Percentiles rank a stretch among this genome's conserved stretches.
phyloP scores from a whole-genome alignment of 1,284 basidiomycete species.

The Irpex sp. region DNA sequence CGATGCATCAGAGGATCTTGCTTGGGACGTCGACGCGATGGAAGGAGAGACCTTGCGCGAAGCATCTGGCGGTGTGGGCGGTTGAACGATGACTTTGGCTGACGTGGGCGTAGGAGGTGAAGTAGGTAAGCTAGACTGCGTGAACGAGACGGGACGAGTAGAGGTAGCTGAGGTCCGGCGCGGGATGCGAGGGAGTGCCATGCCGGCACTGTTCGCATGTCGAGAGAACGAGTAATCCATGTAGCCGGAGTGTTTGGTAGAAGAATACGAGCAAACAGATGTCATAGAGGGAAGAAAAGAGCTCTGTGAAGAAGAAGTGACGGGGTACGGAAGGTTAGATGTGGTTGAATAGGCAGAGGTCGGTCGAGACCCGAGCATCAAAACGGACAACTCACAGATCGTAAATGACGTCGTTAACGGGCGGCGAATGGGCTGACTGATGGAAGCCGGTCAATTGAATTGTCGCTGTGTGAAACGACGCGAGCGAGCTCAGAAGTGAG shows the following conservation, averaged over 20 bases:
- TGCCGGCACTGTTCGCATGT: conserved; percentile 12
- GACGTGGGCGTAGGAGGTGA: conserved; percentile 1
- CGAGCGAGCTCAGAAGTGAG: neutral
- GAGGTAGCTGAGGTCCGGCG: conserved; percentile 8
- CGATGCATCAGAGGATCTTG: neutral
- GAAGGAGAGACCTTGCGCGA: neutral
- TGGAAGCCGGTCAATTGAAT: neutral
- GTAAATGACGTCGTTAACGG: conserved; percentile 13
- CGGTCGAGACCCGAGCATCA: conserved; percentile 11
- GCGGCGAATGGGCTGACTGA: neutral
- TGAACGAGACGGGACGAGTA: neutral
- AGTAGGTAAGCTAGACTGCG: neutral
- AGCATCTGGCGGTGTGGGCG: conserved; percentile 10
- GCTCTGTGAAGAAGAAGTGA: neutral
- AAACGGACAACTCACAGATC: conserved; percentile 9
- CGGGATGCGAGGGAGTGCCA: conserved; percentile 12
- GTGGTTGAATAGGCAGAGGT: neutral
- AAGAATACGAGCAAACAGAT: conserved; percentile 8
- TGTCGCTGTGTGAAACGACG: neutral
- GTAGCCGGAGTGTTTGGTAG: conserved; percentile 4
- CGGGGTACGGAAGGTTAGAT: conserved; percentile 4
- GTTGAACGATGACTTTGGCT: conserved; percentile 13
- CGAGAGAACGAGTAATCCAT: conserved; percentile 11
- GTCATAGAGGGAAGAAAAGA: conserved; percentile 8
- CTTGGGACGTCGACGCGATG: conserved; percentile 7